A percentile compares a stretch with the other conserved stretches of the same genome.
phyloP scores from a whole-genome alignment of 2,329 filamentous ascomycete genomes.

The Dothistroma septosporum region DNA sequence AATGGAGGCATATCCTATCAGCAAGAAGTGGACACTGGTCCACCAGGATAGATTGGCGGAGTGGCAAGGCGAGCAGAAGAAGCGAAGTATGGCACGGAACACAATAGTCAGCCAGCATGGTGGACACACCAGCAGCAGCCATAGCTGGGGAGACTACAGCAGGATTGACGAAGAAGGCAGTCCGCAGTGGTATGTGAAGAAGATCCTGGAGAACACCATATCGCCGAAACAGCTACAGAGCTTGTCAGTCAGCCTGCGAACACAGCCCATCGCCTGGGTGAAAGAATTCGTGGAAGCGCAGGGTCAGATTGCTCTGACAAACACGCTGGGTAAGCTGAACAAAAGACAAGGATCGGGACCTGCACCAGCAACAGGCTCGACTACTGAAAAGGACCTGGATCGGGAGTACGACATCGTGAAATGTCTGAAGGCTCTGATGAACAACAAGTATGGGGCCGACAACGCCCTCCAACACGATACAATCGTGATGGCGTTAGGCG shows the following conservation, averaged over 20 bases:
- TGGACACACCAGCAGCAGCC: slow-evolving; percentile 55
- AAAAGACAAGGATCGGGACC: slow-evolving; percentile 74
- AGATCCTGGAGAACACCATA: slow-evolving; percentile 92
- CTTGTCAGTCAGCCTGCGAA: slow-evolving; percentile 88
- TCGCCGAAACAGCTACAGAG: slow-evolving; percentile 87
- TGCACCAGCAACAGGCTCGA: slow-evolving; percentile 56
- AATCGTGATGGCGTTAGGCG: slow-evolving; percentile 81
- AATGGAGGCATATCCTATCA: slow-evolving; percentile 90
- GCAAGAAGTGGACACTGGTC: slow-evolving; percentile 96
- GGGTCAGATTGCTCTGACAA: slow-evolving; percentile 92
- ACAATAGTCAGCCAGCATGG: slow-evolving; percentile 59
- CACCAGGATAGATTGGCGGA: slow-evolving; percentile 93
- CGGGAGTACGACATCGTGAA: slow-evolving; percentile 97
- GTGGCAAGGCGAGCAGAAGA: slow-evolving; percentile 90
- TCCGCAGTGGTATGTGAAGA: slow-evolving; percentile 96
- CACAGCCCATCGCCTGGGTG: slow-evolving; percentile 96
- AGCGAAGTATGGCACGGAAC: slow-evolving; percentile 67
- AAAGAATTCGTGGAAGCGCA: slow-evolving; percentile 95
- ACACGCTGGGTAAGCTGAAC: slow-evolving; percentile 89
- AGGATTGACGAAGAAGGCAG: slow-evolving; percentile 91
- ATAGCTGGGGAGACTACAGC: slow-evolving; percentile 28
- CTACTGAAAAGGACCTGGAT: slow-evolving; percentile 75
- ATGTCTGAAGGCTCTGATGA: slow-evolving; percentile 94
- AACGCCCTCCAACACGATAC: slow-evolving; percentile 88
- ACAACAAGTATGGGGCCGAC: slow-evolving; percentile 98